phyloP scores from a whole-genome alignment of 2,329 filamentous ascomycete species.

The Cercospora nicotianae region DNA sequence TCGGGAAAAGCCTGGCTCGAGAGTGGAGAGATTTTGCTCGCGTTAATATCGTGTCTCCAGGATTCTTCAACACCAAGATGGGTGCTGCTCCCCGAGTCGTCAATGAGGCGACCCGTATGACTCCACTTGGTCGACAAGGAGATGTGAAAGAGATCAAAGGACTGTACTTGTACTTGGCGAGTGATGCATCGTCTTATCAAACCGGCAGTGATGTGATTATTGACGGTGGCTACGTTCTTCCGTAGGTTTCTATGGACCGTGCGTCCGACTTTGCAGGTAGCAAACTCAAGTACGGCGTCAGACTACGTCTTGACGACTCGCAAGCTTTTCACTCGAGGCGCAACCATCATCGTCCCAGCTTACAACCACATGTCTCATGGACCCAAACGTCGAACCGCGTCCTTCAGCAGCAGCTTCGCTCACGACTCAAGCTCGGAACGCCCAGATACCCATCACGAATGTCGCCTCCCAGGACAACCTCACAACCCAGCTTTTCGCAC shows the following conservation, averaged over 20 bases:
- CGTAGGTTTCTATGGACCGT: slow-evolving; percentile 16
- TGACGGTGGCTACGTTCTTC: slow-evolving; percentile 40
- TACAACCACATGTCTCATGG: no score
- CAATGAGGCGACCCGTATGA: slow-evolving; percentile 54
- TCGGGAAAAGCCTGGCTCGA: slow-evolving; percentile 56
- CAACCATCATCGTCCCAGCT: no score
- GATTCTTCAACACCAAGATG: slow-evolving; percentile 59
- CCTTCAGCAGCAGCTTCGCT: no score
- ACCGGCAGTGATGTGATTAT: slow-evolving; percentile 39
- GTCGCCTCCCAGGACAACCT: no score
- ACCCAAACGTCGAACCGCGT: no score
- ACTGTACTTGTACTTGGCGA: slow-evolving; percentile 37
- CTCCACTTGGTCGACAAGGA: slow-evolving; percentile 46
- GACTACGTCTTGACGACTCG: no score
- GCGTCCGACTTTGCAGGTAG: neutral
- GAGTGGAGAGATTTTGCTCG: slow-evolving; percentile 59
- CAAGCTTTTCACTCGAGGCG: no score
- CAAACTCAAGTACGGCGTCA: no score
- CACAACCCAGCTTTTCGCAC: no score
- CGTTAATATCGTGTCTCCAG: slow-evolving; percentile 57
- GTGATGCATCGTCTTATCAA: slow-evolving; percentile 37
- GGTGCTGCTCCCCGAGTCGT: slow-evolving; percentile 47
- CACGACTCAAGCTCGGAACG: no score
- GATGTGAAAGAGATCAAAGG: slow-evolving; percentile 40
- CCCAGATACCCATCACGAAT: no score